Percentiles rank a stretch among this genome's conserved stretches.
Evolutionary conservation across 345 rosid genomes (phyloP).

Genomic region (Bretschneidera sinensis): DNA sequence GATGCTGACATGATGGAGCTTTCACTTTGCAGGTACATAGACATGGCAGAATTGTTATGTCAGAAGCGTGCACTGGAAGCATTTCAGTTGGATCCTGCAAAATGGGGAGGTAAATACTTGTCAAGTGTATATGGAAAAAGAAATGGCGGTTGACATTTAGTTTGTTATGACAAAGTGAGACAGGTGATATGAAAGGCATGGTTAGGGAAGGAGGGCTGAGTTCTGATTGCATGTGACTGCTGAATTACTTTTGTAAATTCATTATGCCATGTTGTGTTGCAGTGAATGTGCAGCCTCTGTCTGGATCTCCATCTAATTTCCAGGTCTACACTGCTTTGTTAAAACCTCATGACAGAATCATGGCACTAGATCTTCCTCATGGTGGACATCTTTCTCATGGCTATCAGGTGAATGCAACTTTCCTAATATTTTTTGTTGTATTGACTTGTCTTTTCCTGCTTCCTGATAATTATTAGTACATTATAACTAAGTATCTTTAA

Average conservation of each 20-base stretch:
- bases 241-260: constrained; percentile 12
- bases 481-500: constrained; percentile 1
- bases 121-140: too few relatives aligned
- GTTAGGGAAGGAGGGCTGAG: constrained; percentile 6
- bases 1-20: constrained; percentile 13
- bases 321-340: constrained; percentile 94
- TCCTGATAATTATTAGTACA: neutral
- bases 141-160: neutral
- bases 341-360: constrained; percentile 95
- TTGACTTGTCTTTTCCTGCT: neutral
- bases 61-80: constrained; percentile 97
- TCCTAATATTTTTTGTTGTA: constrained; percentile 3
- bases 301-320: constrained; percentile 95
- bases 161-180: neutral
- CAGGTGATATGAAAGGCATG: neutral
- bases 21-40: constrained; percentile 67
- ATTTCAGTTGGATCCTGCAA: constrained; percentile 87
- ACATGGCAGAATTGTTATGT: constrained; percentile 95
- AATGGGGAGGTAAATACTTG: constrained; percentile 85
- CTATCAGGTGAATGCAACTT: constrained; percentile 64
- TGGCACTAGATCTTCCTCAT: constrained; percentile 99
- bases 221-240: constrained; percentile 3
- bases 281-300: constrained; percentile 96
- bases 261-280: constrained; percentile 23
- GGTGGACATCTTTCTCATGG: constrained; percentile 99